phyloP scores from a whole-genome alignment of 1,139 yeast genomes.

The Pneumocystis murina region DNA sequence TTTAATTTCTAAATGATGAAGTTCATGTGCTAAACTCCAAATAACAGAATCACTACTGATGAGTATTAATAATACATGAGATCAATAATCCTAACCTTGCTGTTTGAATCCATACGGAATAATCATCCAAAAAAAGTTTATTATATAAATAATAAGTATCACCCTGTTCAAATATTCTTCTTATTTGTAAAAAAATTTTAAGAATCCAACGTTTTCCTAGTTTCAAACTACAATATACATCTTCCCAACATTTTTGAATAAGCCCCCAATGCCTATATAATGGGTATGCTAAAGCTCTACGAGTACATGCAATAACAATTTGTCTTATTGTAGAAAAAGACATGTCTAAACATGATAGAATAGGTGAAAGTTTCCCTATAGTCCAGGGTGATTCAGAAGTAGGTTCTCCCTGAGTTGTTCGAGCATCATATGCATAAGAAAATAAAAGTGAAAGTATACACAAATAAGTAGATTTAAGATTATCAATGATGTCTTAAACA shows the following conservation, averaged over 20 bases:
- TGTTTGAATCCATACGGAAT: constrained; percentile 61
- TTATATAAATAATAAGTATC: constrained; percentile 84
- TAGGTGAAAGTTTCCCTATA: constrained; percentile 71
- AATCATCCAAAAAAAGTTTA: constrained; percentile 63
- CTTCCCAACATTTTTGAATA: constrained; percentile 53
- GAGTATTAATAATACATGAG: not conserved
- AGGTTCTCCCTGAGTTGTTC: constrained; percentile 65
- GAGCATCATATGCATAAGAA: constrained; percentile 55
- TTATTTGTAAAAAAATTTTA: constrained; percentile 40
- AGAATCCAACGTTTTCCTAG: constrained; percentile 58
- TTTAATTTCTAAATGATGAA: constrained; percentile 25
- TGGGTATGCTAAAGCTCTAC: constrained; percentile 69
- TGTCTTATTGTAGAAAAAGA: constrained; percentile 36
- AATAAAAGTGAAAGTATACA: constrained; percentile 53
- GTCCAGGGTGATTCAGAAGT: constrained; percentile 91
- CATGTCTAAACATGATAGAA: constrained; percentile 55
- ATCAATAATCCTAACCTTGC: constrained; percentile 17
- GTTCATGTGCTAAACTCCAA: constrained; percentile 52
- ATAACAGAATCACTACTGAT: constrained; percentile 30
- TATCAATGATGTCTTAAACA: constrained; percentile 25
- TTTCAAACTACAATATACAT: constrained; percentile 48
- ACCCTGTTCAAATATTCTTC: constrained; percentile 67
- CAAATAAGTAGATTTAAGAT: constrained; percentile 40
- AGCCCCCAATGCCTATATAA: constrained; percentile 58
- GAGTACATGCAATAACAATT: constrained; percentile 42